Evolutionary conservation across 805 yeast genomes (phyloP), one percentile per base, ranked within the genome.

Genomic region (Kodamaea restingae): DNA sequence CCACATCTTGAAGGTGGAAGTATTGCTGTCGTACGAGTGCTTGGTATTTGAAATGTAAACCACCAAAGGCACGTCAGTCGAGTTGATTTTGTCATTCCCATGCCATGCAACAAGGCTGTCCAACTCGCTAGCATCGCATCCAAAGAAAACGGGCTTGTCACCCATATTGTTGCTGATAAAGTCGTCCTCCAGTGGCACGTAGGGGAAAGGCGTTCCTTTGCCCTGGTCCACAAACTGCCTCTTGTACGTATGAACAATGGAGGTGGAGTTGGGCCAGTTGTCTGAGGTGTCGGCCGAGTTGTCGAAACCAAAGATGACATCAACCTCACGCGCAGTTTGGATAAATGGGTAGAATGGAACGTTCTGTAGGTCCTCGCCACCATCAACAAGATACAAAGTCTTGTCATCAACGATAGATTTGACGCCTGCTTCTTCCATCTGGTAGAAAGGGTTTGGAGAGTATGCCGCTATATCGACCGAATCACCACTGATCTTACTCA

Each of bases 181-280:
- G 8, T 50, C 41, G 12, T 45, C 42, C 2, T 34, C 40, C 28
- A 50, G 54, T 2, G 63, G 63, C 11, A 55, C 59, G 25, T 45
- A 39, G 0, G 63, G 63, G 50, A 55, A 57, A 8, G 57, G 50
- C 8, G 59, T 47, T 7, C 53, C 53, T 36, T 49, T 50, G 3
- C 59, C 61, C 34, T 57, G 62, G 4, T 27, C 32, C 38, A 48
- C 41, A 28, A 51, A 48, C 37, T 54, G 50, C 8, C 50, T 41
- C 35, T 56, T 41, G 41, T 55, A 67, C 0, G 71, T 60, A 17
- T 53, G 55, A 20, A 64, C 54, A 35, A 66, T 43, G 1, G 72
- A 61, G 1, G 68, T 50, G n/a, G 72, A 70, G 45, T 67, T 63
- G 18, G 73, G 73, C 73, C 73, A 67, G 40, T 51, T 51, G n/a